A percentile compares a stretch with the other conserved stretches of the same genome.
phyloP scores from a whole-genome alignment of 192 early-diverging fungal species.

The Podila clonocystis region DNA sequence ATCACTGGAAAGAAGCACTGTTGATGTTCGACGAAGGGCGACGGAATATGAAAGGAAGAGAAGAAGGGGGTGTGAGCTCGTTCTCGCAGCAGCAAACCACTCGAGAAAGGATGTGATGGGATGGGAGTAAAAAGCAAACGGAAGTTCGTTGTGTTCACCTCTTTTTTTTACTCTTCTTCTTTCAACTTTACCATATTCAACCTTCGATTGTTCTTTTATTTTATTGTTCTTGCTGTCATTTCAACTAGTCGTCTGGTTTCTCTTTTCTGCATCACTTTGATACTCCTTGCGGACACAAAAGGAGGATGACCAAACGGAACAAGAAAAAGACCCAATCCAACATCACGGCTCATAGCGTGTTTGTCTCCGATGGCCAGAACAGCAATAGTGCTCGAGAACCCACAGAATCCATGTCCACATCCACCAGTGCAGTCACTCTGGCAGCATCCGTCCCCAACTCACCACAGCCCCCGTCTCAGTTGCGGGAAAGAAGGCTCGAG shows the following conservation, averaged over 20 bases:
- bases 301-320: background rate
- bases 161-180: background rate
- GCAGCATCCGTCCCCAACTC: background rate
- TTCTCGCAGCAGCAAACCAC: background rate
- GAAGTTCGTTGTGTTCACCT: background rate
- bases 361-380: too few species aligned
- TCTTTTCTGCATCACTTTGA: too few species aligned
- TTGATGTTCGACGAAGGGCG: background rate
- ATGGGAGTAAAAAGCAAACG: too few species aligned
- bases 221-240: background rate
- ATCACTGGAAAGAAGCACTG: too few species aligned
- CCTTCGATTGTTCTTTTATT: background rate
- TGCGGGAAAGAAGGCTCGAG: background rate
- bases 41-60: background rate
- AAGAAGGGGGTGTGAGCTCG: background rate
- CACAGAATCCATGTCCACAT: too few species aligned
- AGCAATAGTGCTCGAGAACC: too few species aligned
- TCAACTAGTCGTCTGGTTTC: too few species aligned
- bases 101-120: too few species aligned
- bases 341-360: background rate
- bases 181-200: background rate
- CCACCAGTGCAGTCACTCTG: too few species aligned
- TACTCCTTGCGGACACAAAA: too few species aligned
- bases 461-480: background rate
- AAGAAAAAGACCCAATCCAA: background rate